A percentile compares a stretch with the other conserved stretches of the same genome.
These are phyloP conservation scores for Eimeria falciformis DNA, from an alignment of 169 alveolate species.

Conservation along the genomic window DNA sequence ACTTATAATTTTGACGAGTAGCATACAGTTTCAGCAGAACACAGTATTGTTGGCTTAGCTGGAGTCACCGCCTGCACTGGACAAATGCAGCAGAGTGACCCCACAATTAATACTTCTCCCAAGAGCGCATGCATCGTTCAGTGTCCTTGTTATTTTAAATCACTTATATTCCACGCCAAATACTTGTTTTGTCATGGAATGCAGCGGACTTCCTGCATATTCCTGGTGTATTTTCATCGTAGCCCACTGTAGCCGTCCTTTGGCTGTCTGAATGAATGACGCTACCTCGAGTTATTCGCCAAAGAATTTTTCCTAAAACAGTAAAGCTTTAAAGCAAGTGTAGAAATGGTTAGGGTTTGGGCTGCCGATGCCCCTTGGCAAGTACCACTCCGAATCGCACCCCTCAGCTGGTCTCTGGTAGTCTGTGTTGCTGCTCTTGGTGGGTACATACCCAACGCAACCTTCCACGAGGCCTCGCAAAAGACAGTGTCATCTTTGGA, in stretches of 20 bases:
- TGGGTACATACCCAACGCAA: slow-evolving; percentile 15
- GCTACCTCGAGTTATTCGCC: neutral
- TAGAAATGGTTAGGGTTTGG: slow-evolving; percentile 58
- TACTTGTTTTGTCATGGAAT: slow-evolving; percentile 38
- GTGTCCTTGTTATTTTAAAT: slow-evolving; percentile 30
- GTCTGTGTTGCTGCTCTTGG: slow-evolving; percentile 53
- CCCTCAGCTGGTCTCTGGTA: slow-evolving; percentile 23
- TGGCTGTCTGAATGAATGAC: slow-evolving; percentile 59
- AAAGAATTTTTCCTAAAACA: slow-evolving; percentile 23
- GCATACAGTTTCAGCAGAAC: too few relatives aligned
- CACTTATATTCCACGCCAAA: slow-evolving; percentile 19
- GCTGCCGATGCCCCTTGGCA: slow-evolving; percentile 1
- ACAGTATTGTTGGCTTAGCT: neutral
- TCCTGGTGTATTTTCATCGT: slow-evolving; percentile 32
- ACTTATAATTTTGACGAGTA: too few relatives aligned
- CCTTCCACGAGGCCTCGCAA: slow-evolving; percentile 37
- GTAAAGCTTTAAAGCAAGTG: slow-evolving; percentile 10
- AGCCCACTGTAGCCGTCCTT: slow-evolving; percentile 54
- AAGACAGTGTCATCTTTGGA: neutral
- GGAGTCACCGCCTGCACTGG: slow-evolving; percentile 53
- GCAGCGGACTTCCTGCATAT: slow-evolving; percentile 26
- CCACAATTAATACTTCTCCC: slow-evolving; percentile 43
- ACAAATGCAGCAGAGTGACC: slow-evolving; percentile 53
- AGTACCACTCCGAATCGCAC: slow-evolving; percentile 52
- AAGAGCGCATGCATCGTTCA: slow-evolving; percentile 38